Percentiles rank a stretch among this genome's conserved stretches.
phyloP scores from a whole-genome alignment of 139 green algal genomes.

The Chlamydomonas sp. region DNA sequence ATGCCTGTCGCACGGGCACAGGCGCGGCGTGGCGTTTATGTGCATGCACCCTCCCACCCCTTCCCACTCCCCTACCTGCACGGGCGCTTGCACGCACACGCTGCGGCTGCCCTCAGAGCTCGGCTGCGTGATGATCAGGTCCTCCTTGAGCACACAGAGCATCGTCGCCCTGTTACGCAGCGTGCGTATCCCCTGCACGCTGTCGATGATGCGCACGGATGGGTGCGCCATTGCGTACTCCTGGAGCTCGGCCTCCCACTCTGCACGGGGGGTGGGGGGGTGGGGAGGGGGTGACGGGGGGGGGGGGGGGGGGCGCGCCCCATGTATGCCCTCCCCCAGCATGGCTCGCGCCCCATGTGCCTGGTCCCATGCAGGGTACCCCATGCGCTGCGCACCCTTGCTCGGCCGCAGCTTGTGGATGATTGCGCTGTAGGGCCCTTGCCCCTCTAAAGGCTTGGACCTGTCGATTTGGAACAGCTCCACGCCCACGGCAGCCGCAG shows the following conservation, averaged over 20 bases:
- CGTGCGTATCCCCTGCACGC: slow-evolving; percentile 35
- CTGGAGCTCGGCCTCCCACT: slow-evolving; percentile 52
- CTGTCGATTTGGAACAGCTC: slow-evolving; percentile 46
- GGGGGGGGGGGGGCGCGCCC: too few species aligned
- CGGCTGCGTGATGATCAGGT: slow-evolving; percentile 14
- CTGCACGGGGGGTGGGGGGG: slow-evolving; percentile 30
- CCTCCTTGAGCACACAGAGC: slow-evolving; percentile 38
- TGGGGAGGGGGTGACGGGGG: too few species aligned
- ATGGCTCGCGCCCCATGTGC: too few species aligned
- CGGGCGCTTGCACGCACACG: slow-evolving; percentile 12
- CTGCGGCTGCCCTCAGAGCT: neutral
- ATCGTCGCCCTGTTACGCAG: slow-evolving; percentile 58
- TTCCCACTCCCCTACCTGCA: too few species aligned
- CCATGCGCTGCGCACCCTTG: slow-evolving; percentile 51
- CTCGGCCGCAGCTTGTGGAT: slow-evolving; percentile 67
- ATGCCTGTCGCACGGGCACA: too few species aligned
- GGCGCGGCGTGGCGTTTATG: too few species aligned
- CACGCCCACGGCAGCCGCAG: slow-evolving; percentile 28
- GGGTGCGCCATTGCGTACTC: slow-evolving; percentile 50
- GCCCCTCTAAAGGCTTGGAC: slow-evolving; percentile 35
- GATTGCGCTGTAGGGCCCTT: slow-evolving; percentile 61
- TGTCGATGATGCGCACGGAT: slow-evolving; percentile 47
- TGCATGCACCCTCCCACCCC: too few species aligned
- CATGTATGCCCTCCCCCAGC: too few species aligned
- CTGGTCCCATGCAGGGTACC: too few species aligned